Evolutionary conservation across 352 stramenopile species (phyloP), one percentile per base, ranked within the genome.

Genomic region (Thraustochytrium sp.): DNA sequence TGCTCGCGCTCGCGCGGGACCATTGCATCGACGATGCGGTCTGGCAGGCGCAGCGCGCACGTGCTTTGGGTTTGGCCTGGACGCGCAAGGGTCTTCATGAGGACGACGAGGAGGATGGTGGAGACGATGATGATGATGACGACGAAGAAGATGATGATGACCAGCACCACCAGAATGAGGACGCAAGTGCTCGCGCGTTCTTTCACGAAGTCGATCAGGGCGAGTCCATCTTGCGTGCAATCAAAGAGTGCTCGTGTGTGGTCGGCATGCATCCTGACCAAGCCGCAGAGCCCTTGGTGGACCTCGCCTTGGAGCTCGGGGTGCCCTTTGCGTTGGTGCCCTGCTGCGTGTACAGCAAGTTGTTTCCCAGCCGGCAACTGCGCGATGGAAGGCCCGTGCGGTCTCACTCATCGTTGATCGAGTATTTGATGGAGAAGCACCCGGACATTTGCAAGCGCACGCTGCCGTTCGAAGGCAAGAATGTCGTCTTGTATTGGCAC

Each of bases 261-360:
- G 85, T 97, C 2, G 94, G 94, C 0, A 96, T 98, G 91, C 94
- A 98, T 82, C 94, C 94, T 23, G 95, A 98, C 85, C 93, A 95
- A 84, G 95, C 95, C 4, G 98, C 95, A 0, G 95, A 98, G 84
- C 89, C 91, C 3, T 97, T 98, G 84, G 89, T 98, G 2, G 92
- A 98, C 86, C 89, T 94, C 29, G 94, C 95, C 2, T 85, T 98
- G 36, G 63, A 88, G 61, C 92, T 93, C 82, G 85, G 91, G 75
- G 98, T 98, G 76, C 92, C 94, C 0, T 98, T 98, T 87, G 93
- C 95, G 2, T 89, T 98, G 11, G 94, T 98, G n/a, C 95, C 95
- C 0, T 98, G 95, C 82, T 98, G 95, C 84, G 95, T 98, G 16
- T 97, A 97, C 86, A 91, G 91, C 3, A 91, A 92, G 34, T 89